Base-by-base conservation (phyloP, 2,329 filamentous ascomycete species). In the Colletotrichum plurivorum region DNA sequence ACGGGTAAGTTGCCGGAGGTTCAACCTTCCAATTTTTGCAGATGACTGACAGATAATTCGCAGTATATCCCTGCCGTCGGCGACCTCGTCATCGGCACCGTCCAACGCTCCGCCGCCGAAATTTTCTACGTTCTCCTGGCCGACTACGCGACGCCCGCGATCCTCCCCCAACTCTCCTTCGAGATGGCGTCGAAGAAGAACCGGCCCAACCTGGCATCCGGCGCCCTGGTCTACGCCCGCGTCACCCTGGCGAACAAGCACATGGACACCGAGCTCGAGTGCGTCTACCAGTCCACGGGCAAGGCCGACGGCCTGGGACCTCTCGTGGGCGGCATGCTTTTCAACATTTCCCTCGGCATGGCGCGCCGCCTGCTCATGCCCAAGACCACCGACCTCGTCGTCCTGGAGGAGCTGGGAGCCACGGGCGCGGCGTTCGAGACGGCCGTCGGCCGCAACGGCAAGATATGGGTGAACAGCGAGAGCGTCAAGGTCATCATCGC, bases 101-200 rank as follows among this genome's bases (percentile, higher is more conserved):
- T 98, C 74, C 89, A 93, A 76, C 93, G 92, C 78, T 91, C 90
- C 63, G 88, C 90, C 58, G 85, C 87, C 66, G 96, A 98, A 74
- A 88, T 89, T 78, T 98, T 93, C 85, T 91, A 93, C 80, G 94
- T 94, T 79, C 86, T 87, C 73, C 86, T 98, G 61, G 92, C 93
- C 31, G 85, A 90, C 63, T 87, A 90, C 76, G 87, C 88, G 4
- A 76, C 85, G 2, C 82, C 88, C 67, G 94, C 93, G 1, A 84
- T 93, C 18, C 89, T 98, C 1, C 94, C 93, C 0, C 93, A 97
- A 73, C 87, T 98, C 20, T 90, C 94, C n/a, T 99, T 99, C 79
- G 95, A 98, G 81, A 90, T 91, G 71, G 96, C 94, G 18, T 94
- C 92, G 52, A 96, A 95, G 80, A 98, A 98, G 83, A 97, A 94